Evolutionary conservation across 139 green algal genomes (phyloP).

Genomic region (Micractinium sp.): DNA sequence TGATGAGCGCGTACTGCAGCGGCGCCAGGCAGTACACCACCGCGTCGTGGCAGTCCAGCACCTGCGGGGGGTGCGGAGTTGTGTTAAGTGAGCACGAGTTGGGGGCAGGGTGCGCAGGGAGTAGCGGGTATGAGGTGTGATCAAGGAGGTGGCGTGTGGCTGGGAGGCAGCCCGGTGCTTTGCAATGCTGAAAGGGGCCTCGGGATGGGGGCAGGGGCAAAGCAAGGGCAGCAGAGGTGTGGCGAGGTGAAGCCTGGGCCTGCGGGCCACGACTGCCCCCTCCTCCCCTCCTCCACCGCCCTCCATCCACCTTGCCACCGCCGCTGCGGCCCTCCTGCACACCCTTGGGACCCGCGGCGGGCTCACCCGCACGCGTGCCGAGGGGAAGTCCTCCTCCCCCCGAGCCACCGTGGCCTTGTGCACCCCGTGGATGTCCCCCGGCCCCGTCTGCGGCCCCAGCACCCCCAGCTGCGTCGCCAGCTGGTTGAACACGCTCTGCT

Average conservation of each 20-base stretch:
- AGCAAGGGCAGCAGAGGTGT: no score
- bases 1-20: slow-evolving; percentile 75
- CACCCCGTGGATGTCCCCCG: slow-evolving; percentile 26
- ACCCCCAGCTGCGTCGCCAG: slow-evolving; percentile 32
- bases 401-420: slow-evolving; percentile 68
- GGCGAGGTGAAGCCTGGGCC: no score
- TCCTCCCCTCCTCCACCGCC: neutral
- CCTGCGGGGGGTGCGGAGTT: neutral
- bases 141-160: neutral
- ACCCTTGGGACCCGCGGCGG: no score
- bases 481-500: slow-evolving; percentile 40
- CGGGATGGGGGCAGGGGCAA: no score
- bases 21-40: slow-evolving; percentile 87
- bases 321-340: no score
- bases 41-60: slow-evolving; percentile 87
- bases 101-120: slow-evolving; percentile 31
- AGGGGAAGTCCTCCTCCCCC: slow-evolving; percentile 77
- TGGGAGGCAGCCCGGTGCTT: neutral
- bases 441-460: slow-evolving; percentile 4
- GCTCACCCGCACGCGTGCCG: slow-evolving; percentile 31
- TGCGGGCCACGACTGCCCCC: neutral
- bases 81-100: no score
- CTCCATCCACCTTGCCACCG: no score
- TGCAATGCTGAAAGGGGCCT: neutral
- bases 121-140: neutral